Evolutionary conservation across 2,329 filamentous ascomycete genomes (phyloP).

Genomic region (Cadophora sp.): DNA sequence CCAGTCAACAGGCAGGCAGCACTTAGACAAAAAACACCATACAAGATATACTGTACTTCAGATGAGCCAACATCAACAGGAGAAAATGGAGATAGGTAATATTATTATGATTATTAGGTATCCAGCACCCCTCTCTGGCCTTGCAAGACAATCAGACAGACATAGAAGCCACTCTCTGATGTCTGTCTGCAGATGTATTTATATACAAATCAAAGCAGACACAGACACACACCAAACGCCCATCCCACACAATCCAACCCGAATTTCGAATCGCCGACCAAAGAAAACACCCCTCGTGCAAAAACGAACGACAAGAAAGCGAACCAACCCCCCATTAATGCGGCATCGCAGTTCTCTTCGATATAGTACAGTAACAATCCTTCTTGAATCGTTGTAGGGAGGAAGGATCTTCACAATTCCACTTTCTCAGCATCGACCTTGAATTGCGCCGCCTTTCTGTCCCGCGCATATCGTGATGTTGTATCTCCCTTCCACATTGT

Average conservation of each 20-base stretch:
- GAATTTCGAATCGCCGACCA: background rate
- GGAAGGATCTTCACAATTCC: conserved; percentile 23
- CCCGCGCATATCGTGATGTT: conserved; percentile 38
- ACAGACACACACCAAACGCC: background rate
- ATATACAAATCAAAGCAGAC: conserved; percentile 19
- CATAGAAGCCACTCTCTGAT: background rate
- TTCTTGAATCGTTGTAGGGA: background rate
- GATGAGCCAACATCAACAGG: background rate
- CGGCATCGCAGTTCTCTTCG: background rate
- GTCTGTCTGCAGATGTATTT: conserved; percentile 10
- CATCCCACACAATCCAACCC: conserved; percentile 13
- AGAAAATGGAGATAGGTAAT: conserved; percentile 16
- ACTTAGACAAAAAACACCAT: background rate
- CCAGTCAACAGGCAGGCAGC: background rate
- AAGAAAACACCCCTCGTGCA: conserved; percentile 9
- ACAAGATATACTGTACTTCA: background rate
- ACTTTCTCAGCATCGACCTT: conserved; percentile 40
- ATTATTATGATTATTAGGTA: conserved; percentile 33
- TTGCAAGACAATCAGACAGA: conserved; percentile 13
- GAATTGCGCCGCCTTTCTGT: conserved; percentile 42
- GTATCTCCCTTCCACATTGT: conserved; percentile 57
- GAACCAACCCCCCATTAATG: background rate
- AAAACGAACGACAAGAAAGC: conserved; percentile 7
- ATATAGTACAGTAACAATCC: conserved; percentile 3
- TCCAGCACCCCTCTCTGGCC: conserved; percentile 30